Evolutionary conservation across 106 monocot species (phyloP).

Genomic region (Iris macrosiphon): DNA sequence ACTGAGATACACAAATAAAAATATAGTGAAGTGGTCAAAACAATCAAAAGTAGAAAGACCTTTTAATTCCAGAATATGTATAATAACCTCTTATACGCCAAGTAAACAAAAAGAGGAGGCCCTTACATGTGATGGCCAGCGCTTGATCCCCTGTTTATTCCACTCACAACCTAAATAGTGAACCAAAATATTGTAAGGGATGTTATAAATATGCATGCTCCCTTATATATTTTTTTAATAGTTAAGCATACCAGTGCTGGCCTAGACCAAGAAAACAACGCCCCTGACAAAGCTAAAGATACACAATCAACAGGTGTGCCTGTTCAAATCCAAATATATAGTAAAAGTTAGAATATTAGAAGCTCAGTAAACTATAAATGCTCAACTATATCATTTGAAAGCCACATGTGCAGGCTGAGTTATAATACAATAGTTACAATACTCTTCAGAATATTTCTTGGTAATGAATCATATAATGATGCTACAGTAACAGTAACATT

Average conservation of each 20-base stretch:
- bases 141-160: conserved; percentile 70
- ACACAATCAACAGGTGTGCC: conserved; percentile 89
- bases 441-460: too few relatives aligned
- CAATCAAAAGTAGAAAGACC: too few relatives aligned
- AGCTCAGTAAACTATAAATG: too few relatives aligned
- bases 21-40: too few relatives aligned
- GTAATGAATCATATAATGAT: too few relatives aligned
- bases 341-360: too few relatives aligned
- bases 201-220: neutral
- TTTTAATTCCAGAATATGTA: neutral
- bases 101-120: conserved; percentile 1
- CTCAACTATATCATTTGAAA: too few relatives aligned
- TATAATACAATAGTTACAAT: too few relatives aligned
- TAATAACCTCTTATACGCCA: neutral
- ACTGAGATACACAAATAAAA: too few relatives aligned
- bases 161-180: conserved; percentile 64
- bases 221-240: neutral
- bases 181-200: neutral
- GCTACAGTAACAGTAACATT: too few relatives aligned
- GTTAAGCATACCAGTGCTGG: conserved; percentile 57
- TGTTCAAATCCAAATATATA: too few relatives aligned
- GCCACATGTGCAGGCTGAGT: too few relatives aligned
- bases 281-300: conserved; percentile 83
- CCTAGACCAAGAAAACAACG: conserved; percentile 79
- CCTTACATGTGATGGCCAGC: conserved; percentile 64